Evolutionary conservation across 2,329 filamentous ascomycete species (phyloP).

Genomic region (Pseudomassariella vexata): DNA sequence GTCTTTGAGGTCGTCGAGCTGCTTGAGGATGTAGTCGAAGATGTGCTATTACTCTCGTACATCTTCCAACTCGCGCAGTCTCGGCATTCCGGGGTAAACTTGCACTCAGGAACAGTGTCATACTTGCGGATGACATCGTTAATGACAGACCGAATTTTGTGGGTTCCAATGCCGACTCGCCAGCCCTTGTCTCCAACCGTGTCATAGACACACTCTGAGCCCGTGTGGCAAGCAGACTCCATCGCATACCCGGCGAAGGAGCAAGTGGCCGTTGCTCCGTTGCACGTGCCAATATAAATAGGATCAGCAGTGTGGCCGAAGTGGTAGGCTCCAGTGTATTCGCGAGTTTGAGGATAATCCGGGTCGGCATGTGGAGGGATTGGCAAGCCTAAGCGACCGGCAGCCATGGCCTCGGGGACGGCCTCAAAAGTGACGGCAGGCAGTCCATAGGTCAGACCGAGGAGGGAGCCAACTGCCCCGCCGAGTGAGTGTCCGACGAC

Average conservation of each 20-base stretch:
- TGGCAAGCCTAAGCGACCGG: conserved; percentile 77
- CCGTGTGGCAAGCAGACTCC: conserved; percentile 88
- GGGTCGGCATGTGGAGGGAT: conserved; percentile 74
- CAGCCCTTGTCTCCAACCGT: conserved; percentile 88
- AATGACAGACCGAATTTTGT: conserved; percentile 86
- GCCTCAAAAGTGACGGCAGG: conserved; percentile 92
- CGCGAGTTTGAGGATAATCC: conserved; percentile 61
- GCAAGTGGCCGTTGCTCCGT: conserved; percentile 81
- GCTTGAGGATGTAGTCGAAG: conserved; percentile 59
- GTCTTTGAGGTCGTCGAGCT: conserved; percentile 54
- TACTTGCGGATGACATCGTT: conserved; percentile 81
- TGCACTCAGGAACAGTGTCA: conserved; percentile 72
- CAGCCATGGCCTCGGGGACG: conserved; percentile 84
- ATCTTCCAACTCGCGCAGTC: conserved; percentile 95
- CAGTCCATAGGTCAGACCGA: conserved; percentile 85
- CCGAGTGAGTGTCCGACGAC: conserved; percentile 88
- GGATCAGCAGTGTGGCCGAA: conserved; percentile 96
- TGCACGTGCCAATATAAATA: conserved; percentile 89
- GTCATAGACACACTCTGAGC: conserved; percentile 83
- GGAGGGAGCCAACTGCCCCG: conserved; percentile 79
- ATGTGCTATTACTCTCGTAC: conserved; percentile 85
- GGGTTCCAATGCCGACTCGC: conserved; percentile 84
- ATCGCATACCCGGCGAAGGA: conserved; percentile 90
- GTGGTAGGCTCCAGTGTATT: conserved; percentile 75
- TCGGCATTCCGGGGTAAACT: conserved; percentile 69